Evolutionary conservation across 176 grass and related monocot species (phyloP).

Genomic region (Puccinellia tenuiflora): DNA sequence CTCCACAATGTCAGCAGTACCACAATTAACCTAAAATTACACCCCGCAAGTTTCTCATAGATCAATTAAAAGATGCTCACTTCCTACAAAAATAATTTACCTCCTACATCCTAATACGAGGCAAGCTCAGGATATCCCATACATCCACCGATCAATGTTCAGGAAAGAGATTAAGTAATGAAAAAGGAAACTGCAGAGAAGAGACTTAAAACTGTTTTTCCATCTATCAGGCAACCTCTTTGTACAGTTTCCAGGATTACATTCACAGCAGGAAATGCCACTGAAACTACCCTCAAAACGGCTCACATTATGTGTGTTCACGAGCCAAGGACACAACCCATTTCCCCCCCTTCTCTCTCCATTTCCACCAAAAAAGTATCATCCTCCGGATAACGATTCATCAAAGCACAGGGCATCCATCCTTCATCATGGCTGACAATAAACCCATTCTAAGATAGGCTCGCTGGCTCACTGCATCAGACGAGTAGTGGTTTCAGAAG

Average conservation of each 20-base stretch:
- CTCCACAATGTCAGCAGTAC: neutral
- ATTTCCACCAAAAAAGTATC: slow-evolving; percentile 4
- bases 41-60: neutral
- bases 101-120: neutral
- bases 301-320: slow-evolving; percentile 32
- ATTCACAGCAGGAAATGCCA: slow-evolving; percentile 45
- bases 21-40: neutral
- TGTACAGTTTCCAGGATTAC: slow-evolving; percentile 63
- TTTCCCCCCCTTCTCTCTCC: neutral
- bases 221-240: slow-evolving; percentile 56
- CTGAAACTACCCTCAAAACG: slow-evolving; percentile 33
- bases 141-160: neutral
- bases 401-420: slow-evolving; percentile 17
- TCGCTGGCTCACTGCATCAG: neutral
- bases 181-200: neutral
- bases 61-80: neutral
- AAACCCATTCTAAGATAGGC: slow-evolving; percentile 21
- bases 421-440: slow-evolving; percentile 13
- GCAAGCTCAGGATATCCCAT: neutral
- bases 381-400: neutral
- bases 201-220: slow-evolving; percentile 26
- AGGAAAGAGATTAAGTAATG: neutral
- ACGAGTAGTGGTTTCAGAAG: neutral
- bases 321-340: slow-evolving; percentile 11
- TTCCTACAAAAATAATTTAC: neutral